Percentiles rank a stretch among this genome's conserved stretches.
Evolutionary conservation across 352 stramenopile genomes (phyloP).

Genomic region (Phytophthora agathidicida): DNA sequence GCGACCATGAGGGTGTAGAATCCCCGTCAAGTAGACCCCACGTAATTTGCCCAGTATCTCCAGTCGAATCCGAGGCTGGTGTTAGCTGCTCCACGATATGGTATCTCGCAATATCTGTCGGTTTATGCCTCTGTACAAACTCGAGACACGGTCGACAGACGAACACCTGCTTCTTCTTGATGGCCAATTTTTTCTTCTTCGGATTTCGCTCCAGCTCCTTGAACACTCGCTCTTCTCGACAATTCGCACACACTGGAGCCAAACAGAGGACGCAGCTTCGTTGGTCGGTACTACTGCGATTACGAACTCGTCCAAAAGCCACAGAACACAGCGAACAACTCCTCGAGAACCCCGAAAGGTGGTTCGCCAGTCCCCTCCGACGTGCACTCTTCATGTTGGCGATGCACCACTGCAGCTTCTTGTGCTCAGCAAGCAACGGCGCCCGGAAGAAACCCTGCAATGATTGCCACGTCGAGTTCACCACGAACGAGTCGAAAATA

Average conservation of each 20-base stretch:
- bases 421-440: slow-evolving; percentile 32
- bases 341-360: slow-evolving; percentile 21
- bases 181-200: slow-evolving; percentile 26
- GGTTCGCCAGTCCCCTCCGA: slow-evolving; percentile 13
- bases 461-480: slow-evolving; percentile 31
- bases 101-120: slow-evolving; percentile 23
- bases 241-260: slow-evolving; percentile 31
- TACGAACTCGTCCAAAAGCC: slow-evolving; percentile 26
- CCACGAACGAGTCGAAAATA: slow-evolving; percentile 33
- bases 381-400: slow-evolving; percentile 33
- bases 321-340: slow-evolving; percentile 28
- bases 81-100: slow-evolving; percentile 22
- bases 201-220: slow-evolving; percentile 21
- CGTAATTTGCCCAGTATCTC: slow-evolving; percentile 11
- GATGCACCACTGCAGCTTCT: slow-evolving; percentile 44
- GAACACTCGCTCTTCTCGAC: slow-evolving; percentile 28
- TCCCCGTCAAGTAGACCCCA: slow-evolving; percentile 35
- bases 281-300: slow-evolving; percentile 28
- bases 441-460: slow-evolving; percentile 31
- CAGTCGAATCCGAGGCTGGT: slow-evolving; percentile 26
- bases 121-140: slow-evolving; percentile 31
- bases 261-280: slow-evolving; percentile 31
- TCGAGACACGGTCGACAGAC: slow-evolving; percentile 32
- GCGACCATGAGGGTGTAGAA: slow-evolving; percentile 33
- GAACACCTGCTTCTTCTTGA: slow-evolving; percentile 24